These are phyloP conservation scores for Trichoderma sp. DNA, from an alignment of 2,329 filamentous ascomycete species.

Conservation along the genomic window DNA sequence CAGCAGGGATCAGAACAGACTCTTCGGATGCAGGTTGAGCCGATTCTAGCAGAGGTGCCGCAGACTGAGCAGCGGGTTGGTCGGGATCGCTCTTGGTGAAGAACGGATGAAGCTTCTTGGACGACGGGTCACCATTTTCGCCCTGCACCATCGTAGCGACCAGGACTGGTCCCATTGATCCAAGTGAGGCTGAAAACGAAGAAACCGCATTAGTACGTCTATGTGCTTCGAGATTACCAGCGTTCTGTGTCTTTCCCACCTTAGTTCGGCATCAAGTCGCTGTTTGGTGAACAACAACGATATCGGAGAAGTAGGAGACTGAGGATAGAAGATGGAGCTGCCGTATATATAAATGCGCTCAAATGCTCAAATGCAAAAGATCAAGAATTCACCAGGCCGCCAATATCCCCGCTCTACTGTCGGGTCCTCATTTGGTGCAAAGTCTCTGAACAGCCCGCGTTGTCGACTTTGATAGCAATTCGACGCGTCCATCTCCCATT, in stretches of 20 bases:
- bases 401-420: background rate
- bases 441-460: background rate
- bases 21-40: constrained; percentile 3
- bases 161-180: constrained; percentile 49
- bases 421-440: constrained; percentile 6
- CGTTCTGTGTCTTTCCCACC: background rate
- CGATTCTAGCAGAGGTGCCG: constrained; percentile 18
- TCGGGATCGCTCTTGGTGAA: constrained; percentile 45
- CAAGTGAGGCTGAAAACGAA: constrained; percentile 23
- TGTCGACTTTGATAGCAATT: constrained; percentile 4
- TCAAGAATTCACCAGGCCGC: background rate
- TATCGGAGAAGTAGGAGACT: constrained; percentile 6
- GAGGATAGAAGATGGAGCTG: background rate
- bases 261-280: constrained; percentile 14
- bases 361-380: background rate
- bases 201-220: background rate
- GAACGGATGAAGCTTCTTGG: constrained; percentile 60
- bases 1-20: constrained; percentile 34
- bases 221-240: background rate
- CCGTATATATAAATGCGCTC: background rate
- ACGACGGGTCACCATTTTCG: constrained; percentile 41
- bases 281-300: background rate
- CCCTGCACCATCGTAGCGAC: constrained; percentile 52
- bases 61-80: constrained; percentile 20
- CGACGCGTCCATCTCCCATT: constrained; percentile 28